Evolutionary conservation across 176 grass and related monocot genomes (phyloP).

Genomic region (Oryza officinalis): DNA sequence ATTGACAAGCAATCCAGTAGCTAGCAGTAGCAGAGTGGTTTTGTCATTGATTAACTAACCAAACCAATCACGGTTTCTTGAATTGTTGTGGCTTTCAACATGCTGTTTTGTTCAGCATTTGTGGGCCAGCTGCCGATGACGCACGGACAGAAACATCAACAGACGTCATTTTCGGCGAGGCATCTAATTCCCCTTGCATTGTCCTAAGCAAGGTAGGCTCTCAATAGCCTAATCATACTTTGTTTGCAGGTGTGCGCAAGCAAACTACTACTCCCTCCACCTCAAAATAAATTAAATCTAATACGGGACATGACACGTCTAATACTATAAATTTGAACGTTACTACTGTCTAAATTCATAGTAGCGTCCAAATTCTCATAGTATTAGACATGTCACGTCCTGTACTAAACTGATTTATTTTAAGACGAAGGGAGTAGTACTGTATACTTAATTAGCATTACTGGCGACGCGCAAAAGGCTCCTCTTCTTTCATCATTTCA

Average conservation of each 20-base stretch:
- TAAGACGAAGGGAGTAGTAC: too few relatives aligned
- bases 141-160: conserved; percentile 10
- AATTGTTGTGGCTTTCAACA: not conserved
- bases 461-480: not conserved
- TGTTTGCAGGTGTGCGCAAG: not conserved
- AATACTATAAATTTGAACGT: too few relatives aligned
- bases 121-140: not conserved
- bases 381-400: too few relatives aligned
- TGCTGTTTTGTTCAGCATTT: conserved; percentile 4
- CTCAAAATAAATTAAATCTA: too few relatives aligned
- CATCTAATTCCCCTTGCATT: conserved; percentile 18
- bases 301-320: too few relatives aligned
- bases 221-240: conserved; percentile 24
- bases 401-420: too few relatives aligned
- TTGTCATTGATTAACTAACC: not conserved
- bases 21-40: not conserved
- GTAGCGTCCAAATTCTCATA: too few relatives aligned
- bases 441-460: too few relatives aligned
- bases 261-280: not conserved
- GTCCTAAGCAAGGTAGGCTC: conserved; percentile 9
- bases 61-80: not conserved
- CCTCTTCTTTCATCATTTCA: not conserved
- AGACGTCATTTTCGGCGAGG: conserved; percentile 23
- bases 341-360: too few relatives aligned
- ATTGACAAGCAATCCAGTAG: not conserved